These are phyloP conservation scores for Auricularia sp. DNA, from an alignment of 768 basidiomycete species.

Conservation along the genomic window DNA sequence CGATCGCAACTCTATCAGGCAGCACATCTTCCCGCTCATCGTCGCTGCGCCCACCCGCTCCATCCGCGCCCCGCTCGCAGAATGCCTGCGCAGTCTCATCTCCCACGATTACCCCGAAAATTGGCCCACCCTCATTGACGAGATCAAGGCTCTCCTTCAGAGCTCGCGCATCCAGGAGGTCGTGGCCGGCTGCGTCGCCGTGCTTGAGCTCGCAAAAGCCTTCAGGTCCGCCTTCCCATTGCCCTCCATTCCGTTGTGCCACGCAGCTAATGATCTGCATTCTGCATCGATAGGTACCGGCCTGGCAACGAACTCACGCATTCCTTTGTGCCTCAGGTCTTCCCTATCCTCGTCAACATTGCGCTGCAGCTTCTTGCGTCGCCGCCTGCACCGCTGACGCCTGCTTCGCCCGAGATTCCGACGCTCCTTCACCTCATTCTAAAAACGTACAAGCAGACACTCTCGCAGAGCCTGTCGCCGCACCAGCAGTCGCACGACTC, in stretches of 20 bases:
- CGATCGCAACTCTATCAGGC: conserved; percentile 66
- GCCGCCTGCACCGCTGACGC: conserved; percentile 38
- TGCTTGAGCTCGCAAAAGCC: conserved; percentile 68
- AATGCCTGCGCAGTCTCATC: conserved; percentile 61
- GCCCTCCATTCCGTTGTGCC: background rate
- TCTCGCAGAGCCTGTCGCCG: conserved; percentile 56
- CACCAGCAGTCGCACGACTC: conserved; percentile 70
- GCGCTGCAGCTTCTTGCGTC: conserved; percentile 57
- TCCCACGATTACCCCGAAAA: conserved; percentile 67
- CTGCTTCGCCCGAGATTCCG: conserved; percentile 57
- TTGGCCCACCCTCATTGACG: conserved; percentile 63
- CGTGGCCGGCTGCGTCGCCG: conserved; percentile 69
- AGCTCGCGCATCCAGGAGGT: conserved; percentile 63
- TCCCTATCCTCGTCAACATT: conserved; percentile 69
- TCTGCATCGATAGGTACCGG: conserved; percentile 45
- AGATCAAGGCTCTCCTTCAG: conserved; percentile 50
- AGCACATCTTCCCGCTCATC: conserved; percentile 57
- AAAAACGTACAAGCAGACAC: conserved; percentile 77
- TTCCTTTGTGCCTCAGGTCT: conserved; percentile 47
- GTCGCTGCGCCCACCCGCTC: conserved; percentile 52
- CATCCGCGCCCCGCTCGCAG: conserved; percentile 69
- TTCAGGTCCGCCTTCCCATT: conserved; percentile 41
- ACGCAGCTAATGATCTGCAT: background rate
- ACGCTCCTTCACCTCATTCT: conserved; percentile 78
- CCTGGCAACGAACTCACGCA: conserved; percentile 51